Evolutionary conservation across 2,329 filamentous ascomycete genomes (phyloP).

Genomic region (Fusarium poae): DNA sequence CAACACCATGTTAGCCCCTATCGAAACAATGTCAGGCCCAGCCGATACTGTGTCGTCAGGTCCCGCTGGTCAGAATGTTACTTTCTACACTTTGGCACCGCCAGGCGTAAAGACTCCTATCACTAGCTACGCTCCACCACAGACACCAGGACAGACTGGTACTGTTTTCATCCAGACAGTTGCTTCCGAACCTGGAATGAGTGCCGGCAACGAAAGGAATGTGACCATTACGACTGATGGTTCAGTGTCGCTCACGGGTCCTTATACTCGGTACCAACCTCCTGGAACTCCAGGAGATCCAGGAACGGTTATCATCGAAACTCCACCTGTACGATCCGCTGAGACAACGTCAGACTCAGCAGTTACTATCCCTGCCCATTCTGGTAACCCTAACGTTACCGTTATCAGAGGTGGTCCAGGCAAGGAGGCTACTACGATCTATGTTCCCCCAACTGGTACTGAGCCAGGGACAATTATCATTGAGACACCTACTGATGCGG

Average conservation of each 20-base stretch:
- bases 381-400: slow-evolving; percentile 18
- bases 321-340: slow-evolving; percentile 3
- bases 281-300: slow-evolving; percentile 27
- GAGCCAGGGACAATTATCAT: slow-evolving; percentile 23
- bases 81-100: slow-evolving; percentile 28
- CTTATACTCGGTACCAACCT: slow-evolving; percentile 29
- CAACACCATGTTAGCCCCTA: slow-evolving; percentile 3
- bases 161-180: slow-evolving; percentile 33
- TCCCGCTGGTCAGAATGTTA: slow-evolving; percentile 19
- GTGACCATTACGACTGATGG: slow-evolving; percentile 27
- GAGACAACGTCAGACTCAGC: not conserved
- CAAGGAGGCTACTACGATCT: slow-evolving; percentile 8
- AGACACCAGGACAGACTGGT: slow-evolving; percentile 21
- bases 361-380: slow-evolving; percentile 4
- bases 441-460: slow-evolving; percentile 8
- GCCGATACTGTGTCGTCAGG: not conserved
- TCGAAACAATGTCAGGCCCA: slow-evolving; percentile 6
- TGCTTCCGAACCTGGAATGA: slow-evolving; percentile 10
- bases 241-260: slow-evolving; percentile 12
- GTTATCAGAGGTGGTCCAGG: slow-evolving; percentile 16
- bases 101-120: slow-evolving; percentile 10
- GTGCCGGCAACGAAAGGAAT: slow-evolving; percentile 6
- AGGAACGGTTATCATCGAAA: slow-evolving; percentile 33
- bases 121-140: slow-evolving; percentile 30
- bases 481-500: slow-evolving; percentile 3